Percentiles rank a stretch among this genome's conserved stretches.
Conservation (phyloP, 2,329 filamentous ascomycete genomes). For the Botryosphaeria agaves region DNA sequence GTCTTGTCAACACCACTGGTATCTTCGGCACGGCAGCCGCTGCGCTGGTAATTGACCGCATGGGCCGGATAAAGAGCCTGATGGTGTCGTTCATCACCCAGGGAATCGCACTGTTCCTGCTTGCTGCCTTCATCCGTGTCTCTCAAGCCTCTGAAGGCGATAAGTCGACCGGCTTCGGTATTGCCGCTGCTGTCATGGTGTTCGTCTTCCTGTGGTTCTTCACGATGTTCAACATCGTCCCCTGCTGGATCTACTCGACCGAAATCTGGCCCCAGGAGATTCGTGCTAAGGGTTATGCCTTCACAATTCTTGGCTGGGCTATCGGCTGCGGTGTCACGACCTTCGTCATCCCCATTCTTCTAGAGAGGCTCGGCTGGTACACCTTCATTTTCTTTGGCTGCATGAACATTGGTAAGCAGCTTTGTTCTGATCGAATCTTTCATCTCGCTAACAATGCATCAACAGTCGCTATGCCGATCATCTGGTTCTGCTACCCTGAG, state of each 20-base stretch:
- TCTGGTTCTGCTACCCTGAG: constrained; percentile 6
- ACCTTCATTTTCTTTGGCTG: constrained; percentile 19
- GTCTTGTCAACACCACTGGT: constrained; percentile 10
- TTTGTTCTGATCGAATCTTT: neutral
- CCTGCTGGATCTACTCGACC: constrained; percentile 15
- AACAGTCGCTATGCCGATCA: constrained; percentile 3
- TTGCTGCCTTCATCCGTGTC: constrained; percentile 16
- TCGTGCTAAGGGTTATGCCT: constrained; percentile 4
- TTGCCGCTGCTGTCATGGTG: constrained; percentile 10
- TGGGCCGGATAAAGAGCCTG: constrained; percentile 6
- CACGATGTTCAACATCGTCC: constrained; percentile 18
- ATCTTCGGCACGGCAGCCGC: constrained; percentile 10
- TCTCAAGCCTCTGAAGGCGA: constrained; percentile 4
- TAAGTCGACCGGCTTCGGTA: constrained; percentile 5
- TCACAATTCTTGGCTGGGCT: constrained; percentile 5
- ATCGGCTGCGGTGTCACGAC: constrained; percentile 4
- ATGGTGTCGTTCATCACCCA: constrained; percentile 14
- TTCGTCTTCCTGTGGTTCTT: constrained; percentile 12
- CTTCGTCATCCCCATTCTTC: constrained; percentile 4
- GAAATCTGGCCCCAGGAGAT: constrained; percentile 5
- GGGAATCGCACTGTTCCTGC: constrained; percentile 12
- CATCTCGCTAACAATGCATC: neutral
- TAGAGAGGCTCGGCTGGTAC: constrained; percentile 1
- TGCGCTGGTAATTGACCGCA: constrained; percentile 10
- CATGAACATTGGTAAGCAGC: constrained; percentile 13